Conservation (phyloP, 2,329 filamentous ascomycete species). For the Davidsoniella australis region DNA sequence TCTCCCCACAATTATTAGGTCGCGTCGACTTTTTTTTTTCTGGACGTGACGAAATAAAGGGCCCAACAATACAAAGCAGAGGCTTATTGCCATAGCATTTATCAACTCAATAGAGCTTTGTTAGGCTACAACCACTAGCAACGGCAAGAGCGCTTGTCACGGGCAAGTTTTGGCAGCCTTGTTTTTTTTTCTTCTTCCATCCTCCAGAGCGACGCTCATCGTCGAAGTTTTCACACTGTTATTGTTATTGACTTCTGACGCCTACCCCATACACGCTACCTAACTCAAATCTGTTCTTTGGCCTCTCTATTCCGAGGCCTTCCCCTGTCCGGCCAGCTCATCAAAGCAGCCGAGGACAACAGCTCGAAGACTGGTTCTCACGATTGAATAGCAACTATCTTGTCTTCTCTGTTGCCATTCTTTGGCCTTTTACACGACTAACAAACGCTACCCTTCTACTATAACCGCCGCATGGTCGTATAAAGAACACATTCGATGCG, state of each 20-base stretch:
- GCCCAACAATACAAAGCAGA: background rate
- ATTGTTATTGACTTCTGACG: constrained; percentile 2
- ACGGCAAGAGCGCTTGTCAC: no score
- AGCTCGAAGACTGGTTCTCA: background rate
- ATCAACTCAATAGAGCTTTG: background rate
- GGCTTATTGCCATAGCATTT: background rate
- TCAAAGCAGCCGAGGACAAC: background rate
- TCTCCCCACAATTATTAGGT: background rate
- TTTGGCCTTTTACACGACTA: background rate
- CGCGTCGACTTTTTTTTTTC: background rate
- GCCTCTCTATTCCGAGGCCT: background rate
- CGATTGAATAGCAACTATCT: background rate
- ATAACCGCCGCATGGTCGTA: constrained; percentile 1
- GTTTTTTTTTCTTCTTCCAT: no score
- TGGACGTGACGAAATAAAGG: constrained; percentile 9
- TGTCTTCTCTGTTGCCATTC: background rate
- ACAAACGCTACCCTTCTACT: background rate
- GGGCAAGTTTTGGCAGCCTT: no score
- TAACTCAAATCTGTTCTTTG: no score
- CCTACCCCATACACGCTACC: background rate
- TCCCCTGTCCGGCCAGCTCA: background rate
- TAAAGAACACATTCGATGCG: background rate
- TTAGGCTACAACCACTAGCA: background rate
- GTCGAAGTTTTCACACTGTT: background rate
- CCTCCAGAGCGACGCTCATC: no score